Evolutionary conservation across 2,329 filamentous ascomycete species (phyloP).

Genomic region (Dothistroma pini): DNA sequence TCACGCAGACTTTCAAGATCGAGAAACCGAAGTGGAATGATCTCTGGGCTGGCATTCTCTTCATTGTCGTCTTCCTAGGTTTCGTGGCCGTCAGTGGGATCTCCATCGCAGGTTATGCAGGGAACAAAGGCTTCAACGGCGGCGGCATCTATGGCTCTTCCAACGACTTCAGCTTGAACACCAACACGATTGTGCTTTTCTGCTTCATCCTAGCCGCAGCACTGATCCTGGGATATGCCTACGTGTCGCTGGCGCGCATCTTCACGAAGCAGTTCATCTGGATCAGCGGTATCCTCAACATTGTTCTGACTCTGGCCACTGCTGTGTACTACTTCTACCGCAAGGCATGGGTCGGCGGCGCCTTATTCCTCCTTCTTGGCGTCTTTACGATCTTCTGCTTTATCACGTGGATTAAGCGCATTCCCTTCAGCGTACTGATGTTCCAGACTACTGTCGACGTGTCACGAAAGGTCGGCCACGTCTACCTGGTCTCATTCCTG

Average conservation of each 20-base stretch:
- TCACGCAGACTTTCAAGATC: conserved; percentile 79
- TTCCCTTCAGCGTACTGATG: conserved; percentile 90
- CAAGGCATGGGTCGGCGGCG: conserved; percentile 76
- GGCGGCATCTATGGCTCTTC: conserved; percentile 67
- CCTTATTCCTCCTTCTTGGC: conserved; percentile 81
- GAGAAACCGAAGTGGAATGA: conserved; percentile 87
- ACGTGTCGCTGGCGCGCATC: conserved; percentile 56
- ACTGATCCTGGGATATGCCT: conserved; percentile 69
- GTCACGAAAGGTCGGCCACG: conserved; percentile 76
- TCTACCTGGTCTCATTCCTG: conserved; percentile 79
- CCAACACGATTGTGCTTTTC: conserved; percentile 84
- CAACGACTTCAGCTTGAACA: conserved; percentile 68
- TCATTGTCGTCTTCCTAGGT: conserved; percentile 67
- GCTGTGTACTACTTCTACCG: conserved; percentile 79
- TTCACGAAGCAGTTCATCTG: conserved; percentile 84
- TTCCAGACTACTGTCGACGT: conserved; percentile 82
- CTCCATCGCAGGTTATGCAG: conserved; percentile 69
- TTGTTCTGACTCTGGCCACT: conserved; percentile 77
- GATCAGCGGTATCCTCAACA: conserved; percentile 85
- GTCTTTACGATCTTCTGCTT: conserved; percentile 79
- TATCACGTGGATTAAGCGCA: conserved; percentile 81
- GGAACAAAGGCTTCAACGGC: conserved; percentile 60
- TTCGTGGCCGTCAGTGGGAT: conserved; percentile 75
- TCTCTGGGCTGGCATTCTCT: conserved; percentile 75
- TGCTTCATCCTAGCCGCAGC: conserved; percentile 71